Conservation (phyloP, 2,329 filamentous ascomycete species). For the Mollisiaceae sp. region DNA sequence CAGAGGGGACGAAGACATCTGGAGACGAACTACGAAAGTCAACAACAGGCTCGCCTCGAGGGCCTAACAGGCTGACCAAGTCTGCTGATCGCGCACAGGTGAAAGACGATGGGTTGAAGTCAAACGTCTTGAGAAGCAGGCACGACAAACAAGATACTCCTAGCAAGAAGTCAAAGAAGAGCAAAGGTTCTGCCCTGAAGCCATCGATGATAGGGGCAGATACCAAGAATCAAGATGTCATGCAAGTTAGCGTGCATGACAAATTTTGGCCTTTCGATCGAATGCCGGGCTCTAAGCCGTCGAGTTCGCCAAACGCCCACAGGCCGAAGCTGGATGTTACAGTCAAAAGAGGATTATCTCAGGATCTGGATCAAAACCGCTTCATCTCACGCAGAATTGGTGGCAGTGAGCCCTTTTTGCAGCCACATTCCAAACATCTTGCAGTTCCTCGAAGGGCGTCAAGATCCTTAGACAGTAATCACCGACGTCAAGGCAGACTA, state of each 20-base stretch:
- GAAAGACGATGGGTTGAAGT: background rate
- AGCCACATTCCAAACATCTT: background rate
- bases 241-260: constrained; percentile 4
- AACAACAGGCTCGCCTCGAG: background rate
- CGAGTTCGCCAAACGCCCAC: background rate
- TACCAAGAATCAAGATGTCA: background rate
- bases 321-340: constrained; percentile 17
- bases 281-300: background rate
- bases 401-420: constrained; percentile 30
- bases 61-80: background rate
- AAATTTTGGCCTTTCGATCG: constrained; percentile 9
- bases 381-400: constrained; percentile 20
- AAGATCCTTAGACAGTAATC: constrained; percentile 28
- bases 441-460: constrained; percentile 21
- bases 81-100: constrained; percentile 1
- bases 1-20: background rate
- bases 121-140: background rate
- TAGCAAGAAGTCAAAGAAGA: background rate
- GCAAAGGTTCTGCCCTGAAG: background rate
- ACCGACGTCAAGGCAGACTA: constrained; percentile 16
- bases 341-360: constrained; percentile 17
- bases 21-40: background rate
- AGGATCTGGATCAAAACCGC: background rate
- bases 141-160: background rate
- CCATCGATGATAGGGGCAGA: background rate